phyloP scores from a whole-genome alignment of 148 eudicot species.

The Silene uniflora region DNA sequence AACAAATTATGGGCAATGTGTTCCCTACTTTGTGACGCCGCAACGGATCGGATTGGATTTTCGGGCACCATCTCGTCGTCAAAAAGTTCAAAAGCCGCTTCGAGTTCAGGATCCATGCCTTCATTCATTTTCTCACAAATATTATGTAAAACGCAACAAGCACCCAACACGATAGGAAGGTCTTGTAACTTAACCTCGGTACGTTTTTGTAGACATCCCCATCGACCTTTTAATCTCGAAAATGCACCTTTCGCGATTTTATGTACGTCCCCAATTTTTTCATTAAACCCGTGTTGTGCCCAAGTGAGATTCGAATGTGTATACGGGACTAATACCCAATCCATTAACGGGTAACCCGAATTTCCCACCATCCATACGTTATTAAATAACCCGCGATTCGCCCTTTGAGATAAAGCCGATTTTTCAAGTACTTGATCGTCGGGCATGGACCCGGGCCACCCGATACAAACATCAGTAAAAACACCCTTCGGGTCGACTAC shows the following conservation, averaged over 20 bases:
- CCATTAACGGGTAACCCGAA: slow-evolving; percentile 46
- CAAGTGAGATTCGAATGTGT: slow-evolving; percentile 54
- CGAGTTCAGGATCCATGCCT: slow-evolving; percentile 31
- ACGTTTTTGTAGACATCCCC: slow-evolving; percentile 74
- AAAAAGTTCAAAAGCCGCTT: slow-evolving; percentile 39
- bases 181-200: slow-evolving; percentile 73
- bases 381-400: slow-evolving; percentile 35
- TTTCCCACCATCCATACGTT: slow-evolving; percentile 49
- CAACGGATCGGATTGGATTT: slow-evolving; percentile 33
- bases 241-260: slow-evolving; percentile 48
- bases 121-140: slow-evolving; percentile 60
- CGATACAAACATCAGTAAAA: slow-evolving; percentile 62
- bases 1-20: slow-evolving; percentile 71
- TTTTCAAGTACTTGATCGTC: slow-evolving; percentile 56
- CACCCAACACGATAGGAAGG: slow-evolving; percentile 60
- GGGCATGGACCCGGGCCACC: slow-evolving; percentile 77
- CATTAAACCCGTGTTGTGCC: slow-evolving; percentile 69
- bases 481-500: slow-evolving; percentile 56
- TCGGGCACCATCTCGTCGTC: slow-evolving; percentile 57
- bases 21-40: slow-evolving; percentile 50
- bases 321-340: slow-evolving; percentile 69
- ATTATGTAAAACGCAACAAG: slow-evolving; percentile 72
- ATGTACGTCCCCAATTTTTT: slow-evolving; percentile 48
- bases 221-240: slow-evolving; percentile 49
- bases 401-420: slow-evolving; percentile 51